Evolutionary conservation across 2,329 filamentous ascomycete species (phyloP), one percentile per base, ranked within the genome.

Genomic region (Pestalotiopsis sp.): DNA sequence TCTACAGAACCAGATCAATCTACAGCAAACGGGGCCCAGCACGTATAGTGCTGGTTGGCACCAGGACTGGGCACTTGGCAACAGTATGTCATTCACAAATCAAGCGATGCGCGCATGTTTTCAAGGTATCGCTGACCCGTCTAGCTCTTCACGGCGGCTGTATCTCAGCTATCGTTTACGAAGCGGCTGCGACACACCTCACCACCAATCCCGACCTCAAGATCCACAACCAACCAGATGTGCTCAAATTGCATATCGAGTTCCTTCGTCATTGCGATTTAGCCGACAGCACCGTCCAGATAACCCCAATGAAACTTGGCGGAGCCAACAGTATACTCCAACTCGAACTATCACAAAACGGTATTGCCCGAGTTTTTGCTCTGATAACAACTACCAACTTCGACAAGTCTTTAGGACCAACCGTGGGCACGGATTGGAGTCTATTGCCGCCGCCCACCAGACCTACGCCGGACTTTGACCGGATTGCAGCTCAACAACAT

Each of bases 221-320:
- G 20, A 17, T 20, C 68, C 72, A 1, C 72, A 75, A 27, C 76
- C 77, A 58, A 72, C 76, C 1, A 71, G 56, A 77, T 41, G 64
- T 77, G 4, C 58, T 76, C 1, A 76, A 68, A 11, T 59, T 78
- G 3, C 75, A 78, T 61, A 4, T 77, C 57, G 72, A 77, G 17
- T 78, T 75, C 56, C 71, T 78, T 2, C 72, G 73, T 3, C 11
- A 69, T 0, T 78, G 76, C 64, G 73, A 72, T 36, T 52, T 38
- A 23, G 6, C 57, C 9, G 68, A 75, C 0, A 76, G 73, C 61
- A 73, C 64, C 13, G 72, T 78, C 45, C 67, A 45, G 13, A 68
- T 78, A 0, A 69, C 31, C 0, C 2, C 66, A 4, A 41, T 78
- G 2, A 75, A 74, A 65, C 38, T 71, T 2, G 76, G 77, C 5